Evolutionary conservation across 1,284 basidiomycete genomes (phyloP).

Genomic region (Boletellus dicymbophilus): DNA sequence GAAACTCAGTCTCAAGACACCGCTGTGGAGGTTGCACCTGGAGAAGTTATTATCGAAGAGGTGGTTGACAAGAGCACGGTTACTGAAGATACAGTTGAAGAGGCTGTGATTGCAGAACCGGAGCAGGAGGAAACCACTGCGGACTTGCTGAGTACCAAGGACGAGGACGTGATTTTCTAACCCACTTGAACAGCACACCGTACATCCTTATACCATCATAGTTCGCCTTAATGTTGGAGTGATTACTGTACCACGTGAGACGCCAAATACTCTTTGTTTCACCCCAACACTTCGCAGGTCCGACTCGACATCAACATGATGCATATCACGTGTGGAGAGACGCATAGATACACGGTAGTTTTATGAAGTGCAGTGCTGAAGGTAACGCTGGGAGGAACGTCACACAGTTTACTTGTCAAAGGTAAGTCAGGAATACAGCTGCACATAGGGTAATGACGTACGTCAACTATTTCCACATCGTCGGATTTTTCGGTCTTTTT

Average conservation of each 20-base stretch:
- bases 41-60: conserved; percentile 21
- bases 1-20: conserved; percentile 13
- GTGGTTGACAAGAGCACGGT: too few species aligned
- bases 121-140: conserved; percentile 35
- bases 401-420: conserved; percentile 21
- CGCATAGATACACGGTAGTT: conserved; percentile 58
- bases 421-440: conserved; percentile 11
- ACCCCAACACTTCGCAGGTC: conserved; percentile 3
- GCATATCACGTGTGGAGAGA: conserved; percentile 51
- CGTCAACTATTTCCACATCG: conserved; percentile 79
- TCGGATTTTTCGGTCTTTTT: conserved; percentile 55
- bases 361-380: conserved; percentile 39
- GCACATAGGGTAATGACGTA: conserved; percentile 41
- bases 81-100: conserved; percentile 8
- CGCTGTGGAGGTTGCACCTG: conserved; percentile 31
- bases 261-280: conserved; percentile 1
- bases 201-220: conserved; percentile 15
- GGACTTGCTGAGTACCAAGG: conserved; percentile 83
- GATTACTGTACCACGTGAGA: conserved; percentile 16
- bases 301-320: conserved; percentile 33
- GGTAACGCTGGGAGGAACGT: conserved; percentile 23
- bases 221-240: not conserved
- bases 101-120: conserved; percentile 4
- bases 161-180: conserved; percentile 91
- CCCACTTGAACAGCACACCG: not conserved